Conservation (phyloP, 73 alveolate species). For the Blepharisma japonicum region DNA sequence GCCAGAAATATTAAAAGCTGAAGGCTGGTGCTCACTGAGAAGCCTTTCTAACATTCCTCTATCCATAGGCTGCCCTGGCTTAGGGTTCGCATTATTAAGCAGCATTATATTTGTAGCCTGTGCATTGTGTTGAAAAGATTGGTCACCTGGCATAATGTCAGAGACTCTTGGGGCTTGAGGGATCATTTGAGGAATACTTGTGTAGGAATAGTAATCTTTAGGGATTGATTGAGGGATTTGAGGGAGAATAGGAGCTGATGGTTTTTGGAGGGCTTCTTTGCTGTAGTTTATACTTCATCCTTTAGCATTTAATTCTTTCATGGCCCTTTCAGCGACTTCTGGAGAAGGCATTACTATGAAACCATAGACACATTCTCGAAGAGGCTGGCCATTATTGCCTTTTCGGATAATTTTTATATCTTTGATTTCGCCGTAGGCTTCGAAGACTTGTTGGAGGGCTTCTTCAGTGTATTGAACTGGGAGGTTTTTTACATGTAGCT, state of each 20-base stretch:
- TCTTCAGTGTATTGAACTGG: slow-evolving; percentile 6
- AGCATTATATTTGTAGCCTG: background rate
- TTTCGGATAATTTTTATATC: slow-evolving; percentile 23
- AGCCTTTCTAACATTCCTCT: background rate
- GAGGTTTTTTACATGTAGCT: slow-evolving; percentile 25
- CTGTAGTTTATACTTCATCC: slow-evolving; percentile 19
- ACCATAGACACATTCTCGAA: slow-evolving; percentile 26
- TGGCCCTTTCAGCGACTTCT: slow-evolving; percentile 6
- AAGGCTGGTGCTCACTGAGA: background rate
- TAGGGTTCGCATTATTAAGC: background rate
- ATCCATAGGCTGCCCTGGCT: background rate
- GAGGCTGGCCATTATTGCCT: slow-evolving; percentile 27
- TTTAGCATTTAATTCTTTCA: background rate
- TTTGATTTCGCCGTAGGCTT: background rate
- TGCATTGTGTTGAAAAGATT: background rate
- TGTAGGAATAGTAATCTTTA: background rate
- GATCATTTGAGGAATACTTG: too few species aligned
- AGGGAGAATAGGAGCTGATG: background rate
- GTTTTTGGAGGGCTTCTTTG: background rate
- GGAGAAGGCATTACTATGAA: background rate
- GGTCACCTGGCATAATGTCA: background rate
- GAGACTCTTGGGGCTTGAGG: background rate
- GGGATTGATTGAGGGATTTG: background rate
- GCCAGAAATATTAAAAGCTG: background rate
- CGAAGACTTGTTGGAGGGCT: background rate